Evolutionary conservation across 2,329 filamentous ascomycete species (phyloP), one percentile per base, ranked within the genome.

Genomic region (Talaromyces sp.): DNA sequence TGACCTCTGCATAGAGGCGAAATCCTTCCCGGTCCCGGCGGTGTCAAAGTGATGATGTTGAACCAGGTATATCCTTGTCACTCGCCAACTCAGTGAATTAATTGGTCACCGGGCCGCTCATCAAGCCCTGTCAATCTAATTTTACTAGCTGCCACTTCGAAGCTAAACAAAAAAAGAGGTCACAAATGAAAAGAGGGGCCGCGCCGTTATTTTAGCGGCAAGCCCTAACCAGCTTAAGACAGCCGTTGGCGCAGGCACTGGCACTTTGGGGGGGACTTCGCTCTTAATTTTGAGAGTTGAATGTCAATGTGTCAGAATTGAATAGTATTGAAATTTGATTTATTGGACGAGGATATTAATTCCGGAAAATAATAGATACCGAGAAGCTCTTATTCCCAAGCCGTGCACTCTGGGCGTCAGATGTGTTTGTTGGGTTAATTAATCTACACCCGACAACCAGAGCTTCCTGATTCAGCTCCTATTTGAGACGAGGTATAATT

Each of bases 161-260:
- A n/a, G 16, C 54, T 27, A 57, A 41, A 13, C 9, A 37, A 10
- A 22, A 24, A 16, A 11, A 33, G 43, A 39, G 39, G 37, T 52
- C 48, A 52, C 48, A 59, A 33, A 19, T 37, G 31, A 59, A 56
- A 45, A 45, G 56, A 59, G 56, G 56, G 56, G 56, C 56, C 37
- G 56, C 56, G 56, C 56, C 56, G 56, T 59, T 59, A 59, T 59
- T 45, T 45, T 59, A 59, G 56, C 56, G 56, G 37, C 56, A 43
- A 59, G 56, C 56, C 39, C 39, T 59, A 45, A 59, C 39, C 56
- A 59, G 24, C 27, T 59, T 59, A n/a, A 59, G 56, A n/a, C 56
- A 59, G 39, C 39, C 37, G 56, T 59, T 59, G 27, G 56, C 39
- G 39, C 56, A 31, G 39, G 37, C 24, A 41, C 37, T 27, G 56